phyloP scores from a whole-genome alignment of 1,284 basidiomycete species.

The Cerioporus squamosus region DNA sequence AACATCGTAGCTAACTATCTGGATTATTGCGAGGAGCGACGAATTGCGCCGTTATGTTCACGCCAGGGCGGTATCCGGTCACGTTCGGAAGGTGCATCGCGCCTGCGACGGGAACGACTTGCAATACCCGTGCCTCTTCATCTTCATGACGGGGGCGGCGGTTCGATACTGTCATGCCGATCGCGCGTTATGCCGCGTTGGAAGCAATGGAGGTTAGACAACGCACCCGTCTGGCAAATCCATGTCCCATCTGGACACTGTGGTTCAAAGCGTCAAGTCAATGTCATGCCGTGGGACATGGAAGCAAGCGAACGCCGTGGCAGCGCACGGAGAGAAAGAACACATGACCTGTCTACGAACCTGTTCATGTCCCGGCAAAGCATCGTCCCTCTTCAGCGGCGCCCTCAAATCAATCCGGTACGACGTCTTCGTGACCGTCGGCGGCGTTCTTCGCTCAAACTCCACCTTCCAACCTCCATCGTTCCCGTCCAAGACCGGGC shows the following conservation, averaged over 20 bases:
- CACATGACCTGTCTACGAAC: constrained; percentile 18
- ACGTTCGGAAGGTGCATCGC: constrained; percentile 20
- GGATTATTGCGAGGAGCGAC: constrained; percentile 17
- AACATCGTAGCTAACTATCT: constrained; percentile 18
- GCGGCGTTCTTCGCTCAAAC: constrained; percentile 32
- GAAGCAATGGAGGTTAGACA: not conserved
- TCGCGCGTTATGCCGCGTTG: not conserved
- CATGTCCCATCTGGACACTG: constrained; percentile 41
- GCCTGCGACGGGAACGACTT: constrained; percentile 46
- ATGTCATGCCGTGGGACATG: not conserved
- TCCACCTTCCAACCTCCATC: constrained; percentile 26
- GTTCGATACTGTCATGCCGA: constrained; percentile 33
- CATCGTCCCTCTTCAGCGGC: constrained; percentile 28
- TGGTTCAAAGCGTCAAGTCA: constrained; percentile 27
- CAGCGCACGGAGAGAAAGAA: not conserved
- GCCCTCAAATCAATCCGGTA: constrained; percentile 35
- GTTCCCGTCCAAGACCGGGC: constrained; percentile 34
- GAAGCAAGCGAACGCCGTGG: no score
- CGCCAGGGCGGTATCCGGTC: constrained; percentile 23
- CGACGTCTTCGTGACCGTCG: constrained; percentile 35
- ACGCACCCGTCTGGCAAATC: constrained; percentile 40
- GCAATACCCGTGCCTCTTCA: constrained; percentile 42
- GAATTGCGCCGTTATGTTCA: constrained; percentile 30
- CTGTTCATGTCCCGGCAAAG: constrained; percentile 33
- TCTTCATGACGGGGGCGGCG: constrained; percentile 41